Evolutionary conservation across 1,284 basidiomycete species (phyloP).

Genomic region (Ganoderma lingzhi): DNA sequence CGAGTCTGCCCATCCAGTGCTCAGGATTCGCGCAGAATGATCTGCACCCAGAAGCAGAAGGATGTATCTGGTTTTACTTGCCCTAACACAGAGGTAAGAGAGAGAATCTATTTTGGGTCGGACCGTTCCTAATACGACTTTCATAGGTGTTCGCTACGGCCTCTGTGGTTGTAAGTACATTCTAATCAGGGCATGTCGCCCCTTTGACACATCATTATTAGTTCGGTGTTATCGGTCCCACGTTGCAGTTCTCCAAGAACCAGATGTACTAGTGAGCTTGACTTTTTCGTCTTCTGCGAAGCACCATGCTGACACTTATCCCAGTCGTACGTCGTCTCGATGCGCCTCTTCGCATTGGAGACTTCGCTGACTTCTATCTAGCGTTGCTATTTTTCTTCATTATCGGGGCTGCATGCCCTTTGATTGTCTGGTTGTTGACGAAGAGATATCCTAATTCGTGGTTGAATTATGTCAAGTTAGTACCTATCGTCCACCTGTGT

Average conservation of each 20-base stretch:
- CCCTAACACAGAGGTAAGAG: conserved; percentile 48
- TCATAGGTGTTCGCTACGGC: conserved; percentile 43
- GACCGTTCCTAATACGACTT: conserved; percentile 4
- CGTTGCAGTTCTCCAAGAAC: conserved; percentile 49
- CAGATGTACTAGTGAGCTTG: conserved; percentile 48
- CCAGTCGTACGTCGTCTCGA: background rate
- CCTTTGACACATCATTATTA: conserved; percentile 14
- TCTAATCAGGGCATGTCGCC: background rate
- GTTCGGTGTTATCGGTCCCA: conserved; percentile 53
- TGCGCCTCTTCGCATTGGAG: background rate
- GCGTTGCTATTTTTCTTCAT: conserved; percentile 56
- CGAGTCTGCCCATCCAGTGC: background rate
- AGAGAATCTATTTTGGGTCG: background rate
- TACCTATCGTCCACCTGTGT: conserved; percentile 5
- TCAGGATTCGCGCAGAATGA: conserved; percentile 40
- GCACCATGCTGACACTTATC: background rate
- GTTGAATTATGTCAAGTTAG: conserved; percentile 53
- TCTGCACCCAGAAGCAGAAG: conserved; percentile 55
- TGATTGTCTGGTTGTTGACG: conserved; percentile 47
- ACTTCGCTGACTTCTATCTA: conserved; percentile 15
- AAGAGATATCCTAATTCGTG: conserved; percentile 47
- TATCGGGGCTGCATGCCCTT: conserved; percentile 52
- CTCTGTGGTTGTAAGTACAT: conserved; percentile 39
- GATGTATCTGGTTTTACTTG: conserved; percentile 56
- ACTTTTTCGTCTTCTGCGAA: background rate